Conservation (phyloP, 2,329 filamentous ascomycete species). For the Myriosclerotinia scirpicola region DNA sequence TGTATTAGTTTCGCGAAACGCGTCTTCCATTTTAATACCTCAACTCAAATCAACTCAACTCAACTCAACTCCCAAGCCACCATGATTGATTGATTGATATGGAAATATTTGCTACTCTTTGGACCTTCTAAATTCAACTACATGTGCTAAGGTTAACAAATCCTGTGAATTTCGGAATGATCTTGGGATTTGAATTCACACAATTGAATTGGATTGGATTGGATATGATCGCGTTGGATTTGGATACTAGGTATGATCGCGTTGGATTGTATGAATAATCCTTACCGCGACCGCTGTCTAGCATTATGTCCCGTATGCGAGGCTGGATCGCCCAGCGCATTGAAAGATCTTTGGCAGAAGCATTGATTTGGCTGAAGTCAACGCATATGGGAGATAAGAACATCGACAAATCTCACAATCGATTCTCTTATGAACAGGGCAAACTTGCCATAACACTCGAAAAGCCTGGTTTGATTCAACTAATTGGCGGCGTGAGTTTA, state of each 20-base stretch:
- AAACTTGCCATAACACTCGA: slow-evolving; percentile 13
- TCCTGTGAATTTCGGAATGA: background rate
- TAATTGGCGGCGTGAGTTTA: slow-evolving; percentile 16
- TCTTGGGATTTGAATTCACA: background rate
- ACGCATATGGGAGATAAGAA: background rate
- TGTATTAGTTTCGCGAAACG: background rate
- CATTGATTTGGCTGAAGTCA: slow-evolving; percentile 15
- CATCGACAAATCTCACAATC: background rate
- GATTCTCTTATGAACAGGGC: slow-evolving; percentile 12
- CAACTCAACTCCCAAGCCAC: background rate
- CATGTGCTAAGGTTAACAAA: background rate
- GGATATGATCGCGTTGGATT: background rate
- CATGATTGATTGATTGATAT: background rate
- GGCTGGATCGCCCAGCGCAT: slow-evolving; percentile 17
- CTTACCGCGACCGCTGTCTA: too few relatives aligned
- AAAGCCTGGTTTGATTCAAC: slow-evolving; percentile 6
- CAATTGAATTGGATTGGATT: background rate
- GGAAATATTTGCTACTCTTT: background rate
- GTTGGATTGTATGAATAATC: background rate
- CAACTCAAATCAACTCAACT: background rate
- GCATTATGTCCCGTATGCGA: slow-evolving; percentile 13
- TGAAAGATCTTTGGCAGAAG: slow-evolving; percentile 9
- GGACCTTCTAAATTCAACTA: background rate
- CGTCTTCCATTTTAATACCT: slow-evolving; percentile 9
- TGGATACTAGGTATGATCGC: background rate